Evolutionary conservation across 106 monocot species (phyloP).

Genomic region (Acorus gramineus): DNA sequence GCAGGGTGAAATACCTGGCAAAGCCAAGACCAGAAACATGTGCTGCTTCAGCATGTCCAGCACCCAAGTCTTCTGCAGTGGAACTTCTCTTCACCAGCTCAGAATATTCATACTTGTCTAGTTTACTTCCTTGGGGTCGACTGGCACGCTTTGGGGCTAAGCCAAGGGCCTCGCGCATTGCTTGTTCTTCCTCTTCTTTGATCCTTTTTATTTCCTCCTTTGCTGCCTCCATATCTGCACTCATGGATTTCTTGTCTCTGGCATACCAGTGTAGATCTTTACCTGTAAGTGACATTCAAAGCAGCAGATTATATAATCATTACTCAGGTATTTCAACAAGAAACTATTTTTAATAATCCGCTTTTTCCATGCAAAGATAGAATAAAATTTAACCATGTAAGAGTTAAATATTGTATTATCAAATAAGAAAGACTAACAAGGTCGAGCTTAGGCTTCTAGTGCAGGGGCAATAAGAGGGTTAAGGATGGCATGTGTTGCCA

Average conservation of each 20-base stretch:
- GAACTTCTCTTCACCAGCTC: constrained; percentile 88
- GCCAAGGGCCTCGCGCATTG: constrained; percentile 96
- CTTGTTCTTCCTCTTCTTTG: constrained; percentile 94
- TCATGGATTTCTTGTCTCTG: constrained; percentile 59
- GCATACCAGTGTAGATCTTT: constrained; percentile 91
- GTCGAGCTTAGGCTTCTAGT: too few species aligned
- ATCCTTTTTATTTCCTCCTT: constrained; percentile 91
- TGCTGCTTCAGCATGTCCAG: constrained; percentile 95
- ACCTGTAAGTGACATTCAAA: constrained; percentile 22
- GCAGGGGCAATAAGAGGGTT: too few species aligned
- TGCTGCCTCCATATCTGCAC: constrained; percentile 25
- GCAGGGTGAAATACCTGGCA: constrained; percentile 47
- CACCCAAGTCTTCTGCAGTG: constrained; percentile 89
- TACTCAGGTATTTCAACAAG: too few species aligned
- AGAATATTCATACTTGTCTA: constrained; percentile 93
- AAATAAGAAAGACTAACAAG: too few species aligned
- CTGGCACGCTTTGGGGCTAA: constrained; percentile 72
- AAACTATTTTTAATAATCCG: too few species aligned
- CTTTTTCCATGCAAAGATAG: neutral
- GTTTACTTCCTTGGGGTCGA: constrained; percentile 57
- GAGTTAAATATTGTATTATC: too few species aligned
- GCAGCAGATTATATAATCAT: neutral
- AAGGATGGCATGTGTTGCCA: too few species aligned
- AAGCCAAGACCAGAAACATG: constrained; percentile 93
- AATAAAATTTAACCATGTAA: neutral